A percentile compares a stretch with the other conserved stretches of the same genome.
phyloP scores from a whole-genome alignment of 352 stramenopile species.

The Thalassiosira hispida region DNA sequence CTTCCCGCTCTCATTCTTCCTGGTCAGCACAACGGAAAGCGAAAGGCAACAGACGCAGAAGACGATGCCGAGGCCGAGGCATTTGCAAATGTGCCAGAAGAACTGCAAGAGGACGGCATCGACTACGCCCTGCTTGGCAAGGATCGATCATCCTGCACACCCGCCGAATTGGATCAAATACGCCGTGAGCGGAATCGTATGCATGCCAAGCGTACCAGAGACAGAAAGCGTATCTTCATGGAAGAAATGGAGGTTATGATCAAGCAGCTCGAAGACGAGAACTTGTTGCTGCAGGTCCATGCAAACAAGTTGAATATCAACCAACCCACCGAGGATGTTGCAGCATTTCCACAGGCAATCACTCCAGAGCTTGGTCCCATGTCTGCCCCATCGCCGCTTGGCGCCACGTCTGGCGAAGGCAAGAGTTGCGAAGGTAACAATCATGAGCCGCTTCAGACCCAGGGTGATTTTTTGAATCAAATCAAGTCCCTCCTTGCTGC shows the following conservation, averaged over 20 bases:
- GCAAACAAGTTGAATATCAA: conserved; percentile 57
- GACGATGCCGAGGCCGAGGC: background rate
- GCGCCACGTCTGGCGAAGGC: conserved; percentile 1
- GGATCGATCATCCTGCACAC: conserved; percentile 73
- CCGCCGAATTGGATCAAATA: conserved; percentile 80
- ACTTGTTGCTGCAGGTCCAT: conserved; percentile 65
- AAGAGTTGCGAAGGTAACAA: background rate
- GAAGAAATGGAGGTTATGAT: conserved; percentile 83
- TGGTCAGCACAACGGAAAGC: conserved; percentile 68
- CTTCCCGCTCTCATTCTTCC: conserved; percentile 72
- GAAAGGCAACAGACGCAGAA: conserved; percentile 40
- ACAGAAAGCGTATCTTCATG: conserved; percentile 81
- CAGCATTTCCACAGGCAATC: background rate
- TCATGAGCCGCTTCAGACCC: conserved; percentile 7
- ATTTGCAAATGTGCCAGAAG: conserved; percentile 9
- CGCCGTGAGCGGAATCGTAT: conserved; percentile 81
- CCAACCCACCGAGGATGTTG: background rate
- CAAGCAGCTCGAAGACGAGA: conserved; percentile 74
- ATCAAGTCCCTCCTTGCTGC: conserved; percentile 66
- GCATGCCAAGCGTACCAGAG: conserved; percentile 81
- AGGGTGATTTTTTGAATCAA: conserved; percentile 65
- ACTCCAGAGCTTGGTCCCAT: conserved; percentile 1
- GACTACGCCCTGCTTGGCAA: conserved; percentile 80
- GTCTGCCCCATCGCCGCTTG: no score
- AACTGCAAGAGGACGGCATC: conserved; percentile 73